These are phyloP conservation scores for Saussurea involucrata DNA, from an alignment of 129 eudicot species.

Conservation along the genomic window DNA sequence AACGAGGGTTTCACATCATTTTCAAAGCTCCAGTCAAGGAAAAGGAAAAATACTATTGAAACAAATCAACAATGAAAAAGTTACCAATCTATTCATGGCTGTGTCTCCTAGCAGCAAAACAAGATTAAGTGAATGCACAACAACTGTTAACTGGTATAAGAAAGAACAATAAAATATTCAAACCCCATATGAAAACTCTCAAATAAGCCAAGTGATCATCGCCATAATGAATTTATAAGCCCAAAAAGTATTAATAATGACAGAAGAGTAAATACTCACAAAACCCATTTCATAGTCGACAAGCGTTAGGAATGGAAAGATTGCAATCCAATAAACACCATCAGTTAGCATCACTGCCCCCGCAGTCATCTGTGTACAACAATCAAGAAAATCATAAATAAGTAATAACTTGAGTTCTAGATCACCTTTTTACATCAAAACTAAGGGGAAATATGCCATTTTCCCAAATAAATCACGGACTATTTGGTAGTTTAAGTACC, in stretches of 20 bases:
- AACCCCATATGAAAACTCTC: neutral
- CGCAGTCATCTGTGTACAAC: slow-evolving; percentile 58
- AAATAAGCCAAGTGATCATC: neutral
- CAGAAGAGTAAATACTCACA: slow-evolving; percentile 42
- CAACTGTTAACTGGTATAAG: slow-evolving; percentile 56
- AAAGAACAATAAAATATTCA: neutral
- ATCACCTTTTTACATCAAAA: neutral
- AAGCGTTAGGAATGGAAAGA: slow-evolving; percentile 68
- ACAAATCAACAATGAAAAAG: neutral
- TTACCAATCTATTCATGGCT: slow-evolving; percentile 75
- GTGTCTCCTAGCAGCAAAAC: slow-evolving; percentile 72
- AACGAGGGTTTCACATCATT: slow-evolving; percentile 16
- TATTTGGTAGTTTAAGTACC: slow-evolving; percentile 31
- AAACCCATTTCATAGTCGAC: slow-evolving; percentile 51
- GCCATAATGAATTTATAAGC: neutral
- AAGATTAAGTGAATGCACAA: slow-evolving; percentile 64
- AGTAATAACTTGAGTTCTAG: neutral
- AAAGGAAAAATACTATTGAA: neutral
- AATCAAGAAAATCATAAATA: slow-evolving; percentile 5
- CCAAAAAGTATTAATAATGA: neutral
- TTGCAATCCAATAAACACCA: slow-evolving; percentile 66
- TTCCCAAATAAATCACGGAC: neutral
- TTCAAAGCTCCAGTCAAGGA: neutral
- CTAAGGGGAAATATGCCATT: neutral
- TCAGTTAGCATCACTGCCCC: slow-evolving; percentile 87